Evolutionary conservation across 2,329 filamentous ascomycete species (phyloP), one percentile per base, ranked within the genome.

Genomic region (Zymoseptoria crescenta): DNA sequence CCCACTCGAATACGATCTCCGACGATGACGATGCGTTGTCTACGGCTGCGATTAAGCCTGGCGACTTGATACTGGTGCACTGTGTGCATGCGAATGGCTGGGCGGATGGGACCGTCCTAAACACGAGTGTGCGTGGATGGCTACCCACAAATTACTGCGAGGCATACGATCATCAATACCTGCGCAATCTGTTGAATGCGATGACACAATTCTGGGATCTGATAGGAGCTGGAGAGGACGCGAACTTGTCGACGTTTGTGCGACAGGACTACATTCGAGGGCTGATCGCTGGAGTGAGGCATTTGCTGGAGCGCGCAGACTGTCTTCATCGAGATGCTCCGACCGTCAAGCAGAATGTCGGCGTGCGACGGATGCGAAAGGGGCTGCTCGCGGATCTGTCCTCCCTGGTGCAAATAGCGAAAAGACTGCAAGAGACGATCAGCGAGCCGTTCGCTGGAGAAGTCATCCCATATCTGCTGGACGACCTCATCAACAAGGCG

Each of bases 71-170:
- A 56, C 77, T 99, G 59, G 88, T 99, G 21, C 94, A 99, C 74
- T 96, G 94, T 3, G 89, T 97, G 65, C 94, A 99, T 74, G 94
- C 91, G 61, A 99, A 97, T 77, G 94, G 94, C 67, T 99, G 94
- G 94, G 94, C 94, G 30, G 94, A 99, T 73, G 94, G 94, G 55
- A 99, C 94, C 0, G 79, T 96, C 49, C 77, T 99, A 62, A 83
- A 87, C 24, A 90, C 91, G 2, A 93, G 93, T 27, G 88, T 88
- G 55, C 83, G 94, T 66, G 94, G 94, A 63, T 99, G 94, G 94
- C 79, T 99, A 61, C 94, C 94, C 2, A 99, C 94, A 8, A 99
- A 99, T 74, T 99, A 97, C 74, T 99, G 94, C 78, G 92, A 96
- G 72, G 83, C 90, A 8, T 99, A 96, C 73, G 90, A 96, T 65